A percentile compares a stretch with the other conserved stretches of the same genome.
Conservation (phyloP, 2,329 filamentous ascomycete species). For the Sodiomyces alkalinus region DNA sequence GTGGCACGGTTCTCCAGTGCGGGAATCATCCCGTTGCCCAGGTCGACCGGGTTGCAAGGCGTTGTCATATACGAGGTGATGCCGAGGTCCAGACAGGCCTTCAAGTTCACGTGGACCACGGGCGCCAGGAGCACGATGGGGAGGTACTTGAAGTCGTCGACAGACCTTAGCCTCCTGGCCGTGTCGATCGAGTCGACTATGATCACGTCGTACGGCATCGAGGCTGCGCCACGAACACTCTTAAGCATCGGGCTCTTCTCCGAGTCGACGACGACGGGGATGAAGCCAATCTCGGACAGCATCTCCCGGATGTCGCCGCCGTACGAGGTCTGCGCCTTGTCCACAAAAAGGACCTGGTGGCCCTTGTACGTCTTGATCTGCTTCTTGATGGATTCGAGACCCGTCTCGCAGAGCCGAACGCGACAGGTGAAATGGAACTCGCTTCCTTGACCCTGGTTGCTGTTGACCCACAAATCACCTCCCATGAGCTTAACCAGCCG, state of each 20-base stretch:
- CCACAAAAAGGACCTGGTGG: slow-evolving; percentile 86
- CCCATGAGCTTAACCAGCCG: slow-evolving; percentile 92
- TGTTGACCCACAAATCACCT: slow-evolving; percentile 91
- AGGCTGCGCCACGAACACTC: slow-evolving; percentile 35
- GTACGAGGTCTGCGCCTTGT: slow-evolving; percentile 70
- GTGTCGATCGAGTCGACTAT: slow-evolving; percentile 90
- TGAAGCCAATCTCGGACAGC: slow-evolving; percentile 63
- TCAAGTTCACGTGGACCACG: slow-evolving; percentile 77
- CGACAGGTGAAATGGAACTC: slow-evolving; percentile 94
- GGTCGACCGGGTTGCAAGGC: slow-evolving; percentile 81
- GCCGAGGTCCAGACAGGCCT: slow-evolving; percentile 83
- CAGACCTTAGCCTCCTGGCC: slow-evolving; percentile 67
- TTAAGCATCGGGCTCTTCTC: slow-evolving; percentile 47
- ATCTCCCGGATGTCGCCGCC: slow-evolving; percentile 64
- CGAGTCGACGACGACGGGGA: slow-evolving; percentile 74
- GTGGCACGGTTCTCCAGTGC: slow-evolving; percentile 87
- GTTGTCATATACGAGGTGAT: slow-evolving; percentile 99
- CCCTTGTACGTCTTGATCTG: slow-evolving; percentile 82
- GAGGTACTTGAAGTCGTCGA: slow-evolving; percentile 95
- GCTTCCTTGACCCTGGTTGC: slow-evolving; percentile 79
- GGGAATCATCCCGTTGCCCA: slow-evolving; percentile 92
- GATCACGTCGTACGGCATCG: slow-evolving; percentile 80
- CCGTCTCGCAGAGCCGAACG: slow-evolving; percentile 69
- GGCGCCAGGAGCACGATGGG: slow-evolving; percentile 88
- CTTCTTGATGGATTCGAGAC: slow-evolving; percentile 63